Evolutionary conservation across 108 stramenopile genomes (phyloP).

Genomic region (Licmophora abbreviata): DNA sequence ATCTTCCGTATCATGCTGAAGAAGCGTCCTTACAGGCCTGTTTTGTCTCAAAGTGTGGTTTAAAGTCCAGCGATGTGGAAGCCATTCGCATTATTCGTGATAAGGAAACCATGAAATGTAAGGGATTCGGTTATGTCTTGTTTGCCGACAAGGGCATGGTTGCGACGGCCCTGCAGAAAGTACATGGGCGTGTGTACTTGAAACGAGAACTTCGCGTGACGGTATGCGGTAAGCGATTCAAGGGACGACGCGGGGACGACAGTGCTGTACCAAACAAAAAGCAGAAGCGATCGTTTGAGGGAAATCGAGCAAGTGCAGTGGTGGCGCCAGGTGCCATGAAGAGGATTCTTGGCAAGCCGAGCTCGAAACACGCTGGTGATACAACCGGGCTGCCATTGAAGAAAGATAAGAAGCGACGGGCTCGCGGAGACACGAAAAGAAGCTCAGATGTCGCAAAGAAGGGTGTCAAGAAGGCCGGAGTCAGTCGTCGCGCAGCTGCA

Average conservation of each 20-base stretch:
- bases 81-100: slow-evolving; percentile 76
- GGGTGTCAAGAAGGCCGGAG: slow-evolving; percentile 22
- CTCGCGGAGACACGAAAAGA: slow-evolving; percentile 49
- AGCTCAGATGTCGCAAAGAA: slow-evolving; percentile 7
- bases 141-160: slow-evolving; percentile 48
- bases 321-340: slow-evolving; percentile 24
- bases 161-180: slow-evolving; percentile 40
- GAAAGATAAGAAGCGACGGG: slow-evolving; percentile 19
- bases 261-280: slow-evolving; percentile 10
- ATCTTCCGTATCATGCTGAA: slow-evolving; percentile 61
- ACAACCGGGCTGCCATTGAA: slow-evolving; percentile 10
- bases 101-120: slow-evolving; percentile 63
- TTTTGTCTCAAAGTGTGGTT: slow-evolving; percentile 36
- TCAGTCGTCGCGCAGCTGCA: slow-evolving; percentile 60
- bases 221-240: slow-evolving; percentile 71
- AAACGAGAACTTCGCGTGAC: slow-evolving; percentile 59
- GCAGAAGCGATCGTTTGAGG: slow-evolving; percentile 15
- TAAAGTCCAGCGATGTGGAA: slow-evolving; percentile 34
- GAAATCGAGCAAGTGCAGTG: slow-evolving; percentile 10
- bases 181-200: slow-evolving; percentile 55
- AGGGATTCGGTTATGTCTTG: slow-evolving; percentile 78
- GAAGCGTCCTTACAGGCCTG: slow-evolving; percentile 55
- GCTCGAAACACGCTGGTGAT: slow-evolving; percentile 12
- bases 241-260: slow-evolving; percentile 27
- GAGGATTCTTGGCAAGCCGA: slow-evolving; percentile 35